Base-by-base conservation (phyloP, 2,329 filamentous ascomycete genomes). In the Huntiella bhutanensis region DNA sequence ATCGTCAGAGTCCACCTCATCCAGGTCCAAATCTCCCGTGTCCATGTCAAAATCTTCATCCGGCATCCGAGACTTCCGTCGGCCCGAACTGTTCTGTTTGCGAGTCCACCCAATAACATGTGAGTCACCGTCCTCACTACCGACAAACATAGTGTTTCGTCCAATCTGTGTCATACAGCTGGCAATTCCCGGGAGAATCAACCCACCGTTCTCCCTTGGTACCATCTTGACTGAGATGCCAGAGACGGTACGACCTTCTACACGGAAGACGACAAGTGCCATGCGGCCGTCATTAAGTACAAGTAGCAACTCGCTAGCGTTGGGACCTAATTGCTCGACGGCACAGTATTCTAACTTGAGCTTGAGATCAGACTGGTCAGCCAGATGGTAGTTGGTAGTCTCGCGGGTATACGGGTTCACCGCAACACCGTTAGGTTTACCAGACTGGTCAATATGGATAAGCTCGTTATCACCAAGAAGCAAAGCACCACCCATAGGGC, bases 371-470 rank as follows among this genome's bases (percentile, higher is more conserved):
- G 85, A 82, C 61, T 95, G 88, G 58, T 98, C 91, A 4, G 75
- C 72, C 58, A 98, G 76, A 43, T 80, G 75, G 55, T 95, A 96
- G 0, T 80, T 74, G 2, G 88, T 94, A 52, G 76, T 75, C 51
- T 82, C 75, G 58, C 79, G 84, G 4, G 87, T 80, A 62, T 94
- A 92, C 33, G 84, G 74, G 57, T 98, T 98, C 52, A 98, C 83
- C 3, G 82, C 88, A 49, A 96, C 81, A 2, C 86, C 88, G 56
- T 85, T 94, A 10, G 86, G 75, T 60, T 93, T 95, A 28, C 91
- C 91, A 8, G 85, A 85, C 66, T 98, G 91, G 57, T 96, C 88
- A 53, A 98, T 77, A 59, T 98, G 91, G 50, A 98, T 82, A 51
- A 98, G 63, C 58, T 95, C 86, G 58, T 98, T 96, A 41, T 73